Conservation (phyloP, 177 flowering plant genomes). For the Vitis hybrid region DNA sequence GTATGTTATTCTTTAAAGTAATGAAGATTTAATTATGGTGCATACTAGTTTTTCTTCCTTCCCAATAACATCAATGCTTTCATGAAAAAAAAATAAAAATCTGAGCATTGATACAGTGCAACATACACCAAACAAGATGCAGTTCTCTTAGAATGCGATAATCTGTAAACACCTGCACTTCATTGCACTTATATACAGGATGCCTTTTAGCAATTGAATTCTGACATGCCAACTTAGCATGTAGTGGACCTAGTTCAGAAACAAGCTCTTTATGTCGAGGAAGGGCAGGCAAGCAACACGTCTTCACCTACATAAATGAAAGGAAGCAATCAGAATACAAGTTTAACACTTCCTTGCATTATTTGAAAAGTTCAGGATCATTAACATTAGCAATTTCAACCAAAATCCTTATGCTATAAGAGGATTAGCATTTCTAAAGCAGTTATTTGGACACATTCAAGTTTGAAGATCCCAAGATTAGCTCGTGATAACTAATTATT, state of each 20-base stretch:
- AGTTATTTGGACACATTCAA: not conserved
- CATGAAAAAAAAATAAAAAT: too few relatives aligned
- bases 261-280: slow-evolving; percentile 74
- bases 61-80: too few relatives aligned
- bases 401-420: not conserved
- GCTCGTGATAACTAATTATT: too few relatives aligned
- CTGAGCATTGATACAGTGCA: too few relatives aligned
- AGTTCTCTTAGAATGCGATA: not conserved
- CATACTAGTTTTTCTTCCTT: too few relatives aligned
- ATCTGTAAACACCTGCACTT: slow-evolving; percentile 60
- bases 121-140: too few relatives aligned
- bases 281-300: slow-evolving; percentile 68
- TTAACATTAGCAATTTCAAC: too few relatives aligned
- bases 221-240: slow-evolving; percentile 56
- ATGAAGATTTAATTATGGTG: too few relatives aligned
- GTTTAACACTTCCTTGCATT: too few relatives aligned
- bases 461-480: not conserved
- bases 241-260: slow-evolving; percentile 66
- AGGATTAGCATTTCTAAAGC: not conserved
- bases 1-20: too few relatives aligned
- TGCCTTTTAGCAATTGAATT: slow-evolving; percentile 54
- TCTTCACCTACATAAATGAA: slow-evolving; percentile 54
- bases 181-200: slow-evolving; percentile 84
- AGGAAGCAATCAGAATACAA: not conserved
- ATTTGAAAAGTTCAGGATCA: not conserved